Evolutionary conservation across 129 eudicot genomes (phyloP).

Genomic region (Centrapalus pauciflorus): DNA sequence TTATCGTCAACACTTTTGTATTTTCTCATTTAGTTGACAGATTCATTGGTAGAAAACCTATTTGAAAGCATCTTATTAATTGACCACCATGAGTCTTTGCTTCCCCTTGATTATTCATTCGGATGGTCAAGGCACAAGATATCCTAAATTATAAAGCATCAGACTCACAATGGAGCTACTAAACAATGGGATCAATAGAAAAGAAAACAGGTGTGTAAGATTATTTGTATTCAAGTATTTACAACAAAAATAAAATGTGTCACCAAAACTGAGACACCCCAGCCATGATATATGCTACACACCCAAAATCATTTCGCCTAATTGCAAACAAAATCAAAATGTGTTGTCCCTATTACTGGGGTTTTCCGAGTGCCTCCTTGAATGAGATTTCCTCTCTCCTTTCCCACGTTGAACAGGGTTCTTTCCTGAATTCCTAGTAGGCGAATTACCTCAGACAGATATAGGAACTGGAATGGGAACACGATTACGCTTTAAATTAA

Average conservation of each 20-base stretch:
- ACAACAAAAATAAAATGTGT: slow-evolving; percentile 40
- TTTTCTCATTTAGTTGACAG: no score
- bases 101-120: no score
- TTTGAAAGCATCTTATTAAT: no score
- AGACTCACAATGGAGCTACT: no score
- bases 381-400: slow-evolving; percentile 50
- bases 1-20: neutral
- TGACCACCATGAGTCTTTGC: no score
- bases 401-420: slow-evolving; percentile 43
- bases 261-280: slow-evolving; percentile 29
- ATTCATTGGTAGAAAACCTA: no score
- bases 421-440: slow-evolving; percentile 28
- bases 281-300: slow-evolving; percentile 27
- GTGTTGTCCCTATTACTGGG: slow-evolving; percentile 36
- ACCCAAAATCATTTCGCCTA: slow-evolving; percentile 33
- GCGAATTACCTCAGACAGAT: slow-evolving; percentile 15
- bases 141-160: no score
- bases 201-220: slow-evolving; percentile 14
- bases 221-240: slow-evolving; percentile 40
- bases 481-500: slow-evolving; percentile 15
- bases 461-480: slow-evolving; percentile 29
- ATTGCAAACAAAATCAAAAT: slow-evolving; percentile 32
- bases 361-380: slow-evolving; percentile 56
- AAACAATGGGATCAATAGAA: no score
- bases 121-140: no score